Evolutionary conservation across 2,329 filamentous ascomycete genomes (phyloP), one percentile per base, ranked within the genome.

Genomic region (Hirsutella thompsonii): DNA sequence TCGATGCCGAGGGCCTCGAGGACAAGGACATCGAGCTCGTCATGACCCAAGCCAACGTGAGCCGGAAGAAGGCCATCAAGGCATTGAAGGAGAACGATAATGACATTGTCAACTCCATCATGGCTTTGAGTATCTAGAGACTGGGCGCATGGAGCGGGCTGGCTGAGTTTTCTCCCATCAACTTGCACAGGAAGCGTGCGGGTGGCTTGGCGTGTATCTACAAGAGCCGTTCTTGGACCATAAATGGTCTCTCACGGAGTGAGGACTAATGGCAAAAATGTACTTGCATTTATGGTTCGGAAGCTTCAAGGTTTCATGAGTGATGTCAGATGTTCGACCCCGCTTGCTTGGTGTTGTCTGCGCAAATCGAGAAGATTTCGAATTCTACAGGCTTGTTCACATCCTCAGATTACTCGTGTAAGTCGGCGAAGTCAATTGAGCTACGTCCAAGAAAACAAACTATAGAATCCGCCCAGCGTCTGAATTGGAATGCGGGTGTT

Each of bases 51-150:
- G 92, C 92, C 56, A 92, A 74, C 58, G 93, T 98, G 57, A 94
- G 87, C 55, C 79, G 92, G 66, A 95, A 94, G 73, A 96, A 96
- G 80, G 92, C 92, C 47, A 79, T 98, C 72, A 98, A 96, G 73
- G 92, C 93, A 43, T 76, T 98, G 61, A 89, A 88, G 74, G 92
- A 96, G 74, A 98, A 98, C 63, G 90, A 96, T 71, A 95, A 96
- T 60, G 92, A 98, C 64, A 98, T 98, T 71, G 92, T 98, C 74
- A 98, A 98, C 77, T 95, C 92, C 56, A 98, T 98, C 72, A 98
- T 98, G 92, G 89, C 90, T 54, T 72, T 98, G 64, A 88, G 83
- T 73, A 81, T 87, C 74, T 89, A 72, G n/a, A 4, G 62, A 41
- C 43, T 46, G 47, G 35, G 48, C 23, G 26, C 30, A 29, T 16